These are phyloP conservation scores for Mycena indigotica DNA, from an alignment of 768 basidiomycete species.

Conservation along the genomic window DNA sequence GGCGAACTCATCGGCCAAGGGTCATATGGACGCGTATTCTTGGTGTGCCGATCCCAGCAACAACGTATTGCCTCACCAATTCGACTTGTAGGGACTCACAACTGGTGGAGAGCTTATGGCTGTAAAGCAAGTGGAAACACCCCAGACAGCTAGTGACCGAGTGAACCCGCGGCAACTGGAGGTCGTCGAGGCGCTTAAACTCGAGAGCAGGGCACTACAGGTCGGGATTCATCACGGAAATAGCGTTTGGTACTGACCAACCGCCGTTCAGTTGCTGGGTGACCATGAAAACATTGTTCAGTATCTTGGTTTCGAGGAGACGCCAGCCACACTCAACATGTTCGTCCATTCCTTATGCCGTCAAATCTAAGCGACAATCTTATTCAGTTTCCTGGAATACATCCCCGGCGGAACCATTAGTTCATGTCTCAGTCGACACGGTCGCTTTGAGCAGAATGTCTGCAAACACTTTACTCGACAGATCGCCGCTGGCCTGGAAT, in stretches of 20 bases:
- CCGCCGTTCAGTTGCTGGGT: background rate
- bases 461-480: constrained; percentile 85
- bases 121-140: constrained; percentile 94
- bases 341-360: constrained; percentile 37
- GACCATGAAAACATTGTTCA: constrained; percentile 92
- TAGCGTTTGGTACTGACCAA: background rate
- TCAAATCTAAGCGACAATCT: background rate
- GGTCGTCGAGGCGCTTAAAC: constrained; percentile 78
- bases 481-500: constrained; percentile 84
- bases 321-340: constrained; percentile 75
- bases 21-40: constrained; percentile 91
- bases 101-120: constrained; percentile 92
- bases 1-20: constrained; percentile 93
- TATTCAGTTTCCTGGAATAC: constrained; percentile 94
- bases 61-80: background rate
- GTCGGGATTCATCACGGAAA: background rate
- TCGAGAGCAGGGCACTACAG: constrained; percentile 72
- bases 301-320: constrained; percentile 88
- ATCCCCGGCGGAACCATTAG: constrained; percentile 94
- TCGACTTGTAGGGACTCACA: constrained; percentile 57
- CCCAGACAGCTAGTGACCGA: constrained; percentile 71
- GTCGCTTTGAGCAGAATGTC: constrained; percentile 81
- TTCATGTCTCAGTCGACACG: constrained; percentile 73
- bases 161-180: constrained; percentile 63
- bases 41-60: constrained; percentile 31